Evolutionary conservation across 2,329 filamentous ascomycete genomes (phyloP).

Genomic region (Metarhizium guizhouense): DNA sequence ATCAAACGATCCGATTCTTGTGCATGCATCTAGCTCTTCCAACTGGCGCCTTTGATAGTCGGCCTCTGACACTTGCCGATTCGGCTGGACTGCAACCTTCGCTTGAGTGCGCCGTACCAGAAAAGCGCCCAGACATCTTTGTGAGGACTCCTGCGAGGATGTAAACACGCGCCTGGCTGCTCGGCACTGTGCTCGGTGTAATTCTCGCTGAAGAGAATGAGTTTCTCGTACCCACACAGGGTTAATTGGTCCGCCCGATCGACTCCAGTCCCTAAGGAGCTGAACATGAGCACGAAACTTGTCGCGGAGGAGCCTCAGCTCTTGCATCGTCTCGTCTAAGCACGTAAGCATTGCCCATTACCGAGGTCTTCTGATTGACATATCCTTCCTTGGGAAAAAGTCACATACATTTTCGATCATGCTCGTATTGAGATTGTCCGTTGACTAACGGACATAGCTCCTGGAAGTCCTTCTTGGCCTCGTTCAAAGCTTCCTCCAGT

Average conservation of each 20-base stretch:
- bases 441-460: slow-evolving; percentile 45
- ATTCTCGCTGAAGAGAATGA: slow-evolving; percentile 34
- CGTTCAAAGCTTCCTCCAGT: slow-evolving; percentile 46
- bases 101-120: slow-evolving; percentile 43
- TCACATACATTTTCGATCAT: slow-evolving; percentile 43
- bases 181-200: slow-evolving; percentile 50
- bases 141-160: slow-evolving; percentile 36
- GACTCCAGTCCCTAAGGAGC: slow-evolving; percentile 45
- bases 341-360: neutral
- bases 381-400: neutral
- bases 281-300: slow-evolving; percentile 39
- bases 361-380: neutral
- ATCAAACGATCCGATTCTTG: slow-evolving; percentile 45
- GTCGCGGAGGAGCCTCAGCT: slow-evolving; percentile 36
- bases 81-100: slow-evolving; percentile 3
- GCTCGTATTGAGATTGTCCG: slow-evolving; percentile 48
- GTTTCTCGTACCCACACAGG: slow-evolving; percentile 48
- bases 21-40: slow-evolving; percentile 43
- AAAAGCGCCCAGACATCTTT: slow-evolving; percentile 47
- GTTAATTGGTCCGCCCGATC: slow-evolving; percentile 45
- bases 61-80: slow-evolving; percentile 14
- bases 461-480: slow-evolving; percentile 53
- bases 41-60: slow-evolving; percentile 30
- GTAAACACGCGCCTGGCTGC: slow-evolving; percentile 47
- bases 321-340: slow-evolving; percentile 42